Base-by-base conservation (phyloP, 805 yeast genomes). In the Kuraishia cidri region DNA sequence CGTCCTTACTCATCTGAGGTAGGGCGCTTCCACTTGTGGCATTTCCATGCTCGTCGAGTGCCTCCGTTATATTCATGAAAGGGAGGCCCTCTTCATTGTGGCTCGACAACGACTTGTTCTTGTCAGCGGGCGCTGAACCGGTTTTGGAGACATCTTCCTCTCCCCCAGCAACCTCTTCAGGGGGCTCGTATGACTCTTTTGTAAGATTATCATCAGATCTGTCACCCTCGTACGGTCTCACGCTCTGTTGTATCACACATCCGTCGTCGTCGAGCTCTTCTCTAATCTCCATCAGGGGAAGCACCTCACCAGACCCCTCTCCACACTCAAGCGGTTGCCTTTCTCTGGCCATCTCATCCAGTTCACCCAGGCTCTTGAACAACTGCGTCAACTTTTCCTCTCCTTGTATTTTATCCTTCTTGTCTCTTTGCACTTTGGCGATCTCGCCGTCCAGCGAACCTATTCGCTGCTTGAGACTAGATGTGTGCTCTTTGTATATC, bases 261-360 rank as follows among this genome's bases (percentile, higher is more conserved):
- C 76, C 96, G n/a, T 82, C 77, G 1, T 84, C 95, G 52, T 87
- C 95, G 24, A 88, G 53, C 33, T 77, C 82, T 48, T 87, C 97
- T 33, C 77, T 65, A 15, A 88, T 88, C 36, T 87, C 96, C 75
- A 86, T 74, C 16, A 83, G 60, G 1, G 85, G 87, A 2, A 77
- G 45, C 1, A 65, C 74, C 11, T 69, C 76, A 3, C 60, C 72
- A 15, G 44, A 34, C 16, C 38, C 35, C 11, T 39, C 39, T 23
- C 25, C n/a, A n/a, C n/a, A n/a, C n/a, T n/a, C n/a, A n/a, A n/a
- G n/a, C n/a, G n/a, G n/a, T n/a, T 37, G 26, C 15, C 23, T 17
- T 6, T 60, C 62, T 9, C 37, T 37, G 2, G 60, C 43, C 3
- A 65, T 55, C 12, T 49, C 48, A 6, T 48, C 46, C 13, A 68